Percentiles rank a stretch among this genome's conserved stretches.
phyloP scores from a whole-genome alignment of 2,329 filamentous ascomycete species.

The Fusarium heterosporum region DNA sequence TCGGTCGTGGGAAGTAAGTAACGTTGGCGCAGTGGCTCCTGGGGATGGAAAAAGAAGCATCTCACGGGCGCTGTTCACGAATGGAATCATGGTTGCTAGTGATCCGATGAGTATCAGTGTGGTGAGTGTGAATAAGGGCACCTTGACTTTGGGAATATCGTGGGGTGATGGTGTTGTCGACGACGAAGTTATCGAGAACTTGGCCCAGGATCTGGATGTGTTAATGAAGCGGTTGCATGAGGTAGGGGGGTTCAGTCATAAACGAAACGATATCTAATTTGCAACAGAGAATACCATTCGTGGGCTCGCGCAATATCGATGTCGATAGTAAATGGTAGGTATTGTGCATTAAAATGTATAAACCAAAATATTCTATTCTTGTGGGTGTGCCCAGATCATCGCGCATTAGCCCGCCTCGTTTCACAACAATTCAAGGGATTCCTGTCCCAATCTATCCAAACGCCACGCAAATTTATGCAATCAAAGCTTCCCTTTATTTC shows the following conservation, averaged over 20 bases:
- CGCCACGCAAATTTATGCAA: slow-evolving; percentile 45
- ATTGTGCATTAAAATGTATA: slow-evolving; percentile 40
- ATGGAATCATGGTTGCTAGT: slow-evolving; percentile 59
- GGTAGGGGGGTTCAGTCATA: slow-evolving; percentile 33
- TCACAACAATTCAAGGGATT: slow-evolving; percentile 28
- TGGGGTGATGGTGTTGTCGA: slow-evolving; percentile 62
- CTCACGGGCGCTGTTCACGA: slow-evolving; percentile 62
- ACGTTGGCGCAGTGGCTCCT: slow-evolving; percentile 55
- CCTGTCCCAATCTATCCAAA: slow-evolving; percentile 48
- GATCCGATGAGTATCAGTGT: slow-evolving; percentile 60
- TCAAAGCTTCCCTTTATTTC: slow-evolving; percentile 6
- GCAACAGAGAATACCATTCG: no score
- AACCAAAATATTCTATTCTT: slow-evolving; percentile 33
- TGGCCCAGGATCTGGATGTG: slow-evolving; percentile 54
- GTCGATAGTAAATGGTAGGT: slow-evolving; percentile 8
- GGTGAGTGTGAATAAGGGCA: slow-evolving; percentile 57
- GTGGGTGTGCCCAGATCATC: slow-evolving; percentile 24
- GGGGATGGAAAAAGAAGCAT: slow-evolving; percentile 50
- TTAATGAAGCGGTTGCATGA: slow-evolving; percentile 38
- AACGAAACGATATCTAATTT: no score
- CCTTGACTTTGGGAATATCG: slow-evolving; percentile 57
- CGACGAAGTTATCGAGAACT: slow-evolving; percentile 50
- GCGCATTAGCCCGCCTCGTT: slow-evolving; percentile 32
- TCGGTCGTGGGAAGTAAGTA: slow-evolving; percentile 64
- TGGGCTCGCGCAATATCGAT: no score